phyloP scores from a whole-genome alignment of 495 filamentous ascomycete species.

The Chlorociboria aeruginascens region DNA sequence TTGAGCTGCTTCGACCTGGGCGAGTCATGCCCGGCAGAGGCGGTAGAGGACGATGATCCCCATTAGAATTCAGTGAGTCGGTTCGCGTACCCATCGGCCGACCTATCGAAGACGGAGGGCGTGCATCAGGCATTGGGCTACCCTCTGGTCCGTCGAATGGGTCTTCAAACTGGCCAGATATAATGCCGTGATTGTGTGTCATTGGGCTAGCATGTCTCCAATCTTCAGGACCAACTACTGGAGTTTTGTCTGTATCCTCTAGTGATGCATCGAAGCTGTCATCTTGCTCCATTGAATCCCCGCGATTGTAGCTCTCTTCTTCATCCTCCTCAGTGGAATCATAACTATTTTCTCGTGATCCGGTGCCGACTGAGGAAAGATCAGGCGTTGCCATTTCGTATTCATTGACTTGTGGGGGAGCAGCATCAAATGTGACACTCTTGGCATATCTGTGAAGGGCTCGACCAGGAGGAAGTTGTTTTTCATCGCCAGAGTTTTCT shows the following conservation, averaged over 20 bases:
- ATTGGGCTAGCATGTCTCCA: slow-evolving; percentile 72
- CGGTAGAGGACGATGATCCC: slow-evolving; percentile 64
- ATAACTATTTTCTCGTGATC: slow-evolving; percentile 81
- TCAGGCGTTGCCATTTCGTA: slow-evolving; percentile 97
- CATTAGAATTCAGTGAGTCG: slow-evolving; percentile 59
- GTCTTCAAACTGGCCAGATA: slow-evolving; percentile 50
- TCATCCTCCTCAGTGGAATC: slow-evolving; percentile 65
- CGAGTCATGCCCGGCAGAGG: slow-evolving; percentile 47
- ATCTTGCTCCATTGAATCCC: slow-evolving; percentile 55
- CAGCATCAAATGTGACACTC: slow-evolving; percentile 91
- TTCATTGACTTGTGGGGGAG: slow-evolving; percentile 87
- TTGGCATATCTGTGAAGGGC: slow-evolving; percentile 72
- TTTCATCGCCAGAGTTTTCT: slow-evolving; percentile 39
- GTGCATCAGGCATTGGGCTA: slow-evolving; percentile 45
- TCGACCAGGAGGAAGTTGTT: slow-evolving; percentile 40
- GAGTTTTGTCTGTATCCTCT: slow-evolving; percentile 92
- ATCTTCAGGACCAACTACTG: slow-evolving; percentile 90
- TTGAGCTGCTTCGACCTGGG: slow-evolving; percentile 24
- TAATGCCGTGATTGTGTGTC: slow-evolving; percentile 24
- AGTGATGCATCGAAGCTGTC: slow-evolving; percentile 90
- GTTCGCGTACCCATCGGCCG: slow-evolving; percentile 29
- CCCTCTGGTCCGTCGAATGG: slow-evolving; percentile 52
- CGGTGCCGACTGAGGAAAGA: slow-evolving; percentile 76
- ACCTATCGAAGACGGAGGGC: slow-evolving; percentile 26
- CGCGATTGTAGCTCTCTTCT: slow-evolving; percentile 58